These are phyloP conservation scores for Trichomonascaceae sp. DNA, from an alignment of 1,139 yeast species.

Conservation along the genomic window DNA sequence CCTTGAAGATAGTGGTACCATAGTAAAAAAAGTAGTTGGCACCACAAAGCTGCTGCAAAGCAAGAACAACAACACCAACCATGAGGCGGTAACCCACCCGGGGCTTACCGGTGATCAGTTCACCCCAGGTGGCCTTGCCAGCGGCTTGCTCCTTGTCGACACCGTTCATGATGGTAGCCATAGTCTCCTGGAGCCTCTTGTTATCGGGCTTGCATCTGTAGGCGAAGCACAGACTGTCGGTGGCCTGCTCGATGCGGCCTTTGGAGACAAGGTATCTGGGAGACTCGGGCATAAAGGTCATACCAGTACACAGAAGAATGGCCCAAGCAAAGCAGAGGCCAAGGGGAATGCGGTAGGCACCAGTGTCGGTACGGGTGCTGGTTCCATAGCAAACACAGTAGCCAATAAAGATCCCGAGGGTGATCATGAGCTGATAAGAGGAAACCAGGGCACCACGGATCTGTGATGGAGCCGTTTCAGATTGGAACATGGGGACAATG, in stretches of 20 bases:
- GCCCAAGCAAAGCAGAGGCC: slow-evolving; percentile 37
- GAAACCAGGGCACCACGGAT: slow-evolving; percentile 58
- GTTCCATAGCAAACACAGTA: slow-evolving; percentile 58
- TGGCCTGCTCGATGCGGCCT: slow-evolving; percentile 45
- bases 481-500: slow-evolving; percentile 52
- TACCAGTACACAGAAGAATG: slow-evolving; percentile 33
- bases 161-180: slow-evolving; percentile 49
- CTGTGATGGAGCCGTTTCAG: slow-evolving; percentile 58
- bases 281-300: slow-evolving; percentile 64
- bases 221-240: slow-evolving; percentile 44
- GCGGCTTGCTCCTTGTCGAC: slow-evolving; percentile 49
- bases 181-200: slow-evolving; percentile 43
- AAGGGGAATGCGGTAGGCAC: slow-evolving; percentile 53
- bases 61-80: slow-evolving; percentile 53
- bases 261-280: slow-evolving; percentile 56
- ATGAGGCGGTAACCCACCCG: slow-evolving; percentile 51
- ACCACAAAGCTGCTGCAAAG: slow-evolving; percentile 71
- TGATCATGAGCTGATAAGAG: slow-evolving; percentile 55
- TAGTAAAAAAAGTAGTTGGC: slow-evolving; percentile 73
- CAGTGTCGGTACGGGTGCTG: slow-evolving; percentile 35
- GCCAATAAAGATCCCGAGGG: slow-evolving; percentile 57
- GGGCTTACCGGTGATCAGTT: slow-evolving; percentile 54
- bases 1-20: slow-evolving; percentile 64
- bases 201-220: slow-evolving; percentile 49
- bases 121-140: slow-evolving; percentile 56